Evolutionary conservation across 768 basidiomycete genomes (phyloP).

Genomic region (Psilocybe cyanescens): DNA sequence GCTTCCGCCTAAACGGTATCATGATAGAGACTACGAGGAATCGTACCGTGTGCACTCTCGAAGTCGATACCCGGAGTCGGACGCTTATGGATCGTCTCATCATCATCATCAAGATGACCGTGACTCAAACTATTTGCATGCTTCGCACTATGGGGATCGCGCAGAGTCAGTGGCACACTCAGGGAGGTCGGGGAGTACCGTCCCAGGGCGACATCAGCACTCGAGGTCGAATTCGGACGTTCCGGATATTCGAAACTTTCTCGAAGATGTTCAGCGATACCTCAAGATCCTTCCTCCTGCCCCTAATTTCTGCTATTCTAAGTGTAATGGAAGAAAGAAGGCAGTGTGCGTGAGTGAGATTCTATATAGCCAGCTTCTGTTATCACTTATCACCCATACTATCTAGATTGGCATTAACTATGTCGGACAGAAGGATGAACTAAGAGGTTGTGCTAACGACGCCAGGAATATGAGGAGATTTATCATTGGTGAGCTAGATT

Average conservation of each 20-base stretch:
- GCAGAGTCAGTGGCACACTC: background rate
- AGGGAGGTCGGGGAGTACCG: background rate
- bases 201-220: background rate
- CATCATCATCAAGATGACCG: background rate
- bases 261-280: slow-evolving; percentile 17
- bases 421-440: slow-evolving; percentile 58
- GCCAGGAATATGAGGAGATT: slow-evolving; percentile 71
- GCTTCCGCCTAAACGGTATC: background rate
- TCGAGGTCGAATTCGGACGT: slow-evolving; percentile 1
- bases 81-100: background rate
- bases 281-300: slow-evolving; percentile 16
- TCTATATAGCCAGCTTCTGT: background rate
- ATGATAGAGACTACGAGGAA: background rate
- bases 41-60: background rate
- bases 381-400: background rate
- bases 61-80: background rate
- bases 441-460: slow-evolving; percentile 87
- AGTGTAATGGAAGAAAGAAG: slow-evolving; percentile 81
- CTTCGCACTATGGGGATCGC: background rate
- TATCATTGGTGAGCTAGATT: slow-evolving; percentile 50
- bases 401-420: slow-evolving; percentile 82
- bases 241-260: slow-evolving; percentile 1
- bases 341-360: slow-evolving; percentile 72
- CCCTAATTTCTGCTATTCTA: slow-evolving; percentile 65
- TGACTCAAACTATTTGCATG: background rate